These are phyloP conservation scores for Leccinellum luteum DNA, from an alignment of 768 basidiomycete species.

Conservation along the genomic window DNA sequence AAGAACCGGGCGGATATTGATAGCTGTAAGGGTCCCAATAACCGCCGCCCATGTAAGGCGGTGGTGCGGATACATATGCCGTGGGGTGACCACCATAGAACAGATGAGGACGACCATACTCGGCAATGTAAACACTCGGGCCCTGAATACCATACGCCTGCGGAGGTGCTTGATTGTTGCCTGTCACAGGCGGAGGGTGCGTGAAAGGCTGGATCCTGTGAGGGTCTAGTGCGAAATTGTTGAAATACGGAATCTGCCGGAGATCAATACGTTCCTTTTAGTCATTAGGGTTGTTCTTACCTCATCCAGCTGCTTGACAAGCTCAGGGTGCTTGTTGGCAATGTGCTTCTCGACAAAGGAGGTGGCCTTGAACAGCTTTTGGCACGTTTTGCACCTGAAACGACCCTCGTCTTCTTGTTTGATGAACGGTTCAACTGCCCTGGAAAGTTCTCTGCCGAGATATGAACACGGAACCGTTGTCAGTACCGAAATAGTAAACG, in stretches of 20 bases:
- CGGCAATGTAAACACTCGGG: slow-evolving; percentile 48
- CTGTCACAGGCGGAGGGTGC: slow-evolving; percentile 67
- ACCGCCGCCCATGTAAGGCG: slow-evolving; percentile 38
- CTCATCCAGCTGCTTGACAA: slow-evolving; percentile 80
- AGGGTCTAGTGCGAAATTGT: slow-evolving; percentile 95
- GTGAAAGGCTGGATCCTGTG: slow-evolving; percentile 85
- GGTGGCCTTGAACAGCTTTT: slow-evolving; percentile 96
- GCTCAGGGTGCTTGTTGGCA: slow-evolving; percentile 87
- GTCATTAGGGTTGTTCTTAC: slow-evolving; percentile 43
- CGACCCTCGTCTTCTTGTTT: slow-evolving; percentile 98
- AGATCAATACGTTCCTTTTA: slow-evolving; percentile 15
- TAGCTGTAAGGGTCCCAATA: slow-evolving; percentile 49
- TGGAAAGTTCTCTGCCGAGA: slow-evolving; percentile 67
- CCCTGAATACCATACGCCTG: slow-evolving; percentile 83
- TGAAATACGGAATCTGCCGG: slow-evolving; percentile 80
- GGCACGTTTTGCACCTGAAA: slow-evolving; percentile 94
- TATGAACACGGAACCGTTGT: slow-evolving; percentile 16
- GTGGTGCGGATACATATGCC: slow-evolving; percentile 35
- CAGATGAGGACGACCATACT: slow-evolving; percentile 40
- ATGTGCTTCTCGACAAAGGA: slow-evolving; percentile 98
- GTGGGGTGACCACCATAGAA: slow-evolving; percentile 39
- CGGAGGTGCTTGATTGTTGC: slow-evolving; percentile 75
- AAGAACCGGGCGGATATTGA: slow-evolving; percentile 38
- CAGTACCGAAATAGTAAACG: slow-evolving; percentile 21
- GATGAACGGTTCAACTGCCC: slow-evolving; percentile 73